Percentiles rank a stretch among this genome's conserved stretches.
These are phyloP conservation scores for Talaromyces sp. DNA, from an alignment of 2,329 filamentous ascomycete genomes.

Conservation along the genomic window DNA sequence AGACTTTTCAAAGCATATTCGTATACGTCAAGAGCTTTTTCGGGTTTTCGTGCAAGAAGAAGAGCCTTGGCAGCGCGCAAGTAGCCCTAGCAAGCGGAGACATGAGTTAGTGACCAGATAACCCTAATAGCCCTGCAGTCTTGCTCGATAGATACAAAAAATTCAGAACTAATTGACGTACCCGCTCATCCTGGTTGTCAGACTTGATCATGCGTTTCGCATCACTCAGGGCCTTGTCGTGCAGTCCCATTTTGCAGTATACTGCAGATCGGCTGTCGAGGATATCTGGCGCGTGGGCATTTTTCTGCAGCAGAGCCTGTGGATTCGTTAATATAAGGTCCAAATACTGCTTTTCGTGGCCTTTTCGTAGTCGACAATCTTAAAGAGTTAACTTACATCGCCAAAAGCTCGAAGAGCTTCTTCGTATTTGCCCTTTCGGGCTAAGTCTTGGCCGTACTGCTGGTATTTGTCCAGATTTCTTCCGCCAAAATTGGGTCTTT, in stretches of 20 bases:
- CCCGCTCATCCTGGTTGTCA: conserved; percentile 46
- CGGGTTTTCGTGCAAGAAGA: conserved; percentile 42
- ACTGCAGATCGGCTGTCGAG: conserved; percentile 53
- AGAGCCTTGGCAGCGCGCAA: conserved; percentile 49
- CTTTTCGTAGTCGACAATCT: background rate
- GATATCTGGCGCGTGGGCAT: conserved; percentile 32
- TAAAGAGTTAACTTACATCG: conserved; percentile 25
- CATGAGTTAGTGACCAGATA: background rate
- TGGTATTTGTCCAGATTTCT: conserved; percentile 24
- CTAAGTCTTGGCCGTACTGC: conserved; percentile 37
- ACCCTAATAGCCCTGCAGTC: background rate
- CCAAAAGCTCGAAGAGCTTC: conserved; percentile 39
- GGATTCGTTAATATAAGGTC: conserved; percentile 2
- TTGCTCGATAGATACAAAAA: background rate
- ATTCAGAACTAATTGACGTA: conserved; percentile 13
- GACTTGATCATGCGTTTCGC: conserved; percentile 52
- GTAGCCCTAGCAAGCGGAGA: conserved; percentile 41
- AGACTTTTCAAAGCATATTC: conserved; percentile 53
- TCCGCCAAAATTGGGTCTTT: conserved; percentile 9
- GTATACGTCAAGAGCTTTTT: conserved; percentile 53
- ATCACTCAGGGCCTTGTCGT: conserved; percentile 50
- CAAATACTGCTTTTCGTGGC: background rate
- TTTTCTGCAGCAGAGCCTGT: conserved; percentile 33
- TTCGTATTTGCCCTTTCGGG: conserved; percentile 38
- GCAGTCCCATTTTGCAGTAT: conserved; percentile 48